A percentile compares a stretch with the other conserved stretches of the same genome.
Conservation (phyloP, 208 protist genomes). For the Vickermania ingenoplastis region DNA sequence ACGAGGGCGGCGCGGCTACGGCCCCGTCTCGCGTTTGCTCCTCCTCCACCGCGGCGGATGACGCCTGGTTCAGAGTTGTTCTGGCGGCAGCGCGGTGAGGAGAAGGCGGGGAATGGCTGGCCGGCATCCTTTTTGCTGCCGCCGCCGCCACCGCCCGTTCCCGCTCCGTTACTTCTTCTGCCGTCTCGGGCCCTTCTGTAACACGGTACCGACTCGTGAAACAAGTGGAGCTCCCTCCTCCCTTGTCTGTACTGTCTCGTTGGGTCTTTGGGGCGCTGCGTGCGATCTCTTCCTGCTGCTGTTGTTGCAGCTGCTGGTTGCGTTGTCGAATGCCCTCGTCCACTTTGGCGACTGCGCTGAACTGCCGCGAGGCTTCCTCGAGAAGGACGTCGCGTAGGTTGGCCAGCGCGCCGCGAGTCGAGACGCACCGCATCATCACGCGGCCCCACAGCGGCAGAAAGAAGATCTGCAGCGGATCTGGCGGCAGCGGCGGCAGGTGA, state of each 20-base stretch:
- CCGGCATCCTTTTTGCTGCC: background rate
- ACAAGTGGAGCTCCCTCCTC: too few relatives aligned
- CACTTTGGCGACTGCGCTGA: background rate
- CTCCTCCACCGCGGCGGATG: background rate
- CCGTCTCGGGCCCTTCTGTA: too few relatives aligned
- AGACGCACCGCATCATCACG: constrained; percentile 21
- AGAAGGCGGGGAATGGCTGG: too few relatives aligned
- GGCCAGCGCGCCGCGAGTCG: constrained; percentile 14
- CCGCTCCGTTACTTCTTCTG: too few relatives aligned
- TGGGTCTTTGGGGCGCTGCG: too few relatives aligned
- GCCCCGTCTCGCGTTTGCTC: background rate
- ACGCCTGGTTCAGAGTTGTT: too few relatives aligned
- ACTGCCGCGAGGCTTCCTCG: constrained; percentile 6
- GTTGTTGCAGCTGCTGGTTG: background rate
- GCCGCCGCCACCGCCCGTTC: background rate
- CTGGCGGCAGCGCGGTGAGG: too few relatives aligned
- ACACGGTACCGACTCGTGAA: too few relatives aligned
- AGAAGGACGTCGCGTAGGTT: constrained; percentile 25
- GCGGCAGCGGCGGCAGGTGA: constrained; percentile 36
- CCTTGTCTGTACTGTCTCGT: too few relatives aligned
- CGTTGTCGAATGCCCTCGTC: background rate
- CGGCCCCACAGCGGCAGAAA: constrained; percentile 42
- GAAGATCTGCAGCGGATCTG: constrained; percentile 25
- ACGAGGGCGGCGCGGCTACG: too few relatives aligned
- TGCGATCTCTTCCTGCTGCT: background rate